These are phyloP conservation scores for Clausena lansium DNA, from an alignment of 345 rosid genomes.

Conservation along the genomic window DNA sequence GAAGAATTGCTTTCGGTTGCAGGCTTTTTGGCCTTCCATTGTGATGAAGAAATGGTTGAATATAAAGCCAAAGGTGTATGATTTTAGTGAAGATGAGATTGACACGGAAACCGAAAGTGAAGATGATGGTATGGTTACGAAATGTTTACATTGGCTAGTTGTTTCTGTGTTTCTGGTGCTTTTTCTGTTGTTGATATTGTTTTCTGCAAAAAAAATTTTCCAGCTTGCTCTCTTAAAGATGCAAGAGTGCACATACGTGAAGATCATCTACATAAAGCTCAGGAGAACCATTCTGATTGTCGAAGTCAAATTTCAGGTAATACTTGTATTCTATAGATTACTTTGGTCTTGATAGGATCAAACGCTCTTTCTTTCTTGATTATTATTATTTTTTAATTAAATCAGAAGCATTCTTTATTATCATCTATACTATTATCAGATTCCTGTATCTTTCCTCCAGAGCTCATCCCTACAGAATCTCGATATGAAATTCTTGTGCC, in stretches of 20 bases:
- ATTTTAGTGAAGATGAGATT: slow-evolving; percentile 93
- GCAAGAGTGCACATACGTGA: slow-evolving; percentile 23
- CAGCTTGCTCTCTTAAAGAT: slow-evolving; percentile 59
- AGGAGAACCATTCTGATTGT: slow-evolving; percentile 31
- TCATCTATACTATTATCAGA: neutral
- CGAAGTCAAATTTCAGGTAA: slow-evolving; percentile 57
- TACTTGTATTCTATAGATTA: slow-evolving; percentile 8
- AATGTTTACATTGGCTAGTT: neutral
- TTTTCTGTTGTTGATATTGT: slow-evolving; percentile 12
- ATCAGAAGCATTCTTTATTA: slow-evolving; percentile 7
- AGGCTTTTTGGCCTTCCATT: slow-evolving; percentile 92
- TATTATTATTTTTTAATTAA: neutral
- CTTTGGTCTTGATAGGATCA: slow-evolving; percentile 4
- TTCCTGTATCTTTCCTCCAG: neutral
- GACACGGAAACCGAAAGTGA: slow-evolving; percentile 93
- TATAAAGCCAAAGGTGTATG: slow-evolving; percentile 71
- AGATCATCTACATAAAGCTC: slow-evolving; percentile 21
- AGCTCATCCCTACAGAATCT: neutral
- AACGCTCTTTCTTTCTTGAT: neutral
- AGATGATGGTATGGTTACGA: slow-evolving; percentile 63
- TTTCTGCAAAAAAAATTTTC: slow-evolving; percentile 9
- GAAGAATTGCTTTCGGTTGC: slow-evolving; percentile 21
- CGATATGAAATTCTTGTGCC: neutral
- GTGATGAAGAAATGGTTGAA: slow-evolving; percentile 98
- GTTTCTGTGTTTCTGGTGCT: neutral